A percentile compares a stretch with the other conserved stretches of the same genome.
These are phyloP conservation scores for Hygrocybe punicea DNA, from an alignment of 768 basidiomycete species.

Conservation along the genomic window DNA sequence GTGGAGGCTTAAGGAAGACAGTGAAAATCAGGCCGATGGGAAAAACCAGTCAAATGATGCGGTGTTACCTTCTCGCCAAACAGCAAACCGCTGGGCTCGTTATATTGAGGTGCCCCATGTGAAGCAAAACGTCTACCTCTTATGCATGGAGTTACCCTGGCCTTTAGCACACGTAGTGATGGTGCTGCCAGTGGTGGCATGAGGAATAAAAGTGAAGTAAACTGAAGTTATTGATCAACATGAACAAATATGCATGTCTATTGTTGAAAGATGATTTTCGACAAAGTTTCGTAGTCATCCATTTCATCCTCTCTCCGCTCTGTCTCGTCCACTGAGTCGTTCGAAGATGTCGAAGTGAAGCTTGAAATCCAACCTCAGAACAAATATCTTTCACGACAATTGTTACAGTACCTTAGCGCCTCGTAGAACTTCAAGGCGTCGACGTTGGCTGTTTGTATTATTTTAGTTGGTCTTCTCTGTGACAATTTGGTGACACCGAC, in stretches of 20 bases:
- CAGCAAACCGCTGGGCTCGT: conserved; percentile 83
- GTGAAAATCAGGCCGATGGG: neutral
- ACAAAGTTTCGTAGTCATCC: conserved; percentile 48
- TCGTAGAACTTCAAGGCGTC: conserved; percentile 52
- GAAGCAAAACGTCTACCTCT: conserved; percentile 56
- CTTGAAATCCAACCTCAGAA: conserved; percentile 30
- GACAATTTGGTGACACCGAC: conserved; percentile 35
- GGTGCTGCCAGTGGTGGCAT: conserved; percentile 48
- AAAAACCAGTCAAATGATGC: neutral
- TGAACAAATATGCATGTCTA: conserved; percentile 7
- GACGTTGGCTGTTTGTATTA: conserved; percentile 40
- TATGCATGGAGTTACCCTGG: conserved; percentile 33
- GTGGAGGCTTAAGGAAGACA: conserved; percentile 52
- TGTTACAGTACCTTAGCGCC: conserved; percentile 45
- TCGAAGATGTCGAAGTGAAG: conserved; percentile 52
- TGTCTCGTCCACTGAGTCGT: conserved; percentile 28
- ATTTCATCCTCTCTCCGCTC: conserved; percentile 28
- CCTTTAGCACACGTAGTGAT: conserved; percentile 47
- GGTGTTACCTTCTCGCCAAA: conserved; percentile 81
- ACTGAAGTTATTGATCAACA: conserved; percentile 8
- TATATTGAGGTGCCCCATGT: conserved; percentile 77
- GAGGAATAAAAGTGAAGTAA: conserved; percentile 5
- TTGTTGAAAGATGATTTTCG: conserved; percentile 15
- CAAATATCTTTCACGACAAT: neutral
- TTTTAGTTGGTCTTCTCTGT: conserved; percentile 9